These are phyloP conservation scores for Coemansia sp. DNA, from an alignment of 192 early-diverging fungal species.

Conservation along the genomic window DNA sequence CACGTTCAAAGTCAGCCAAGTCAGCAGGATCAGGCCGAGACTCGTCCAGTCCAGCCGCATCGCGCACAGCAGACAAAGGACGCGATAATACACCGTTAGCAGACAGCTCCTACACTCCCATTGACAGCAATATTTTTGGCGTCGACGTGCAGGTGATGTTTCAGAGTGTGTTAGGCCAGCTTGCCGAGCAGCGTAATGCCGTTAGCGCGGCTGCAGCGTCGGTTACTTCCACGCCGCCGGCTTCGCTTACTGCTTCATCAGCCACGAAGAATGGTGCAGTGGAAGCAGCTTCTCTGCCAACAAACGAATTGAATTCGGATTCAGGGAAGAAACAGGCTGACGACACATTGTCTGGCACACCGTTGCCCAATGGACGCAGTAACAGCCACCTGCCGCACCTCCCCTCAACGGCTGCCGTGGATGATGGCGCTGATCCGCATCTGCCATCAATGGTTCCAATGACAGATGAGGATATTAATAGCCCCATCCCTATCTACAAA, in stretches of 20 bases:
- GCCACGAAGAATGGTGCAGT: neutral
- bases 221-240: neutral
- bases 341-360: neutral
- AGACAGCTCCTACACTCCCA: constrained; percentile 30
- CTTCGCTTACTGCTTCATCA: neutral
- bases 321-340: neutral
- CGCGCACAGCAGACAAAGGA: constrained; percentile 16
- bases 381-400: neutral
- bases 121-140: constrained; percentile 45
- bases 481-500: constrained; percentile 13
- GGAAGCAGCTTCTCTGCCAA: neutral
- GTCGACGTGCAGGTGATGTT: constrained; percentile 50
- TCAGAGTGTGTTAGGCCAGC: constrained; percentile 52
- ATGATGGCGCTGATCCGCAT: neutral
- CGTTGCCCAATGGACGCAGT: constrained; percentile 7
- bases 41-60: constrained; percentile 36
- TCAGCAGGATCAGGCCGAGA: constrained; percentile 12
- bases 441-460: constrained; percentile 27
- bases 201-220: constrained; percentile 24
- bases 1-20: constrained; percentile 22
- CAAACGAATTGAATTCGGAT: neutral
- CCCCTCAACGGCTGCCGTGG: neutral
- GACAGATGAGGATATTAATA: constrained; percentile 5
- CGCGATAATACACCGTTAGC: constrained; percentile 12
- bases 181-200: constrained; percentile 38